Base-by-base conservation (phyloP, 1,284 basidiomycete species). In the Athelia psychrophila region DNA sequence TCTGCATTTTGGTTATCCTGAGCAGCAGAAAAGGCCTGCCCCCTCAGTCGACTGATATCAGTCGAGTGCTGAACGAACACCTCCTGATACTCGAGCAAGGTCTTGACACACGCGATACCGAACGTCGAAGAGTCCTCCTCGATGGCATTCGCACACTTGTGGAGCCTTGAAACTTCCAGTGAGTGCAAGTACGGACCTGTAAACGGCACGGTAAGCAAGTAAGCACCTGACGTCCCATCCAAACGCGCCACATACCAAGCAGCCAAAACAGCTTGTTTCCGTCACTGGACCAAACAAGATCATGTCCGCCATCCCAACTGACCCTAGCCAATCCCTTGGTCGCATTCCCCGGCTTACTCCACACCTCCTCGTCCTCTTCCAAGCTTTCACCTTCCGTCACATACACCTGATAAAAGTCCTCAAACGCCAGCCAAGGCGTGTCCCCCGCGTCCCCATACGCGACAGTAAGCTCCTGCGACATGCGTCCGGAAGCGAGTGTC, bases 261-360 rank as follows among this genome's bases (percentile, higher is more conserved):
- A 88, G 77, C 87, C 86, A 88, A 55, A 86, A 85, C 25, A 88
- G 51, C 38, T 69, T 81, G 50, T 73, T 78, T 13, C 86, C 86
- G 61, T 88, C 81, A 16, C 76, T 61, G 50, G 78, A 83, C 71
- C 80, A 84, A 2, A 78, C 73, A 33, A 88, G 60, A 63, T 83
- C 81, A 60, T 89, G 87, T 0, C 86, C 87, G 18, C 87, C 86
- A 61, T 89, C 84, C 52, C 84, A 60, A 59, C 85, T 86, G 53
- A 88, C 55, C 44, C 85, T 75, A 6, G 76, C 74, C 47, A 88
- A 61, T 2, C 80, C 80, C 44, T 72, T 73, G 8, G 84, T 84
- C 3, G 83, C 78, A 56, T 83, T 84, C 1, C 75, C 81, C 2
- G 86, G 86, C 60, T 81, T 86, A 49, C 83, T 83, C 84, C 84